These are phyloP conservation scores for Phialocephala subalpina DNA, from an alignment of 2,329 filamentous ascomycete genomes.

Conservation along the genomic window DNA sequence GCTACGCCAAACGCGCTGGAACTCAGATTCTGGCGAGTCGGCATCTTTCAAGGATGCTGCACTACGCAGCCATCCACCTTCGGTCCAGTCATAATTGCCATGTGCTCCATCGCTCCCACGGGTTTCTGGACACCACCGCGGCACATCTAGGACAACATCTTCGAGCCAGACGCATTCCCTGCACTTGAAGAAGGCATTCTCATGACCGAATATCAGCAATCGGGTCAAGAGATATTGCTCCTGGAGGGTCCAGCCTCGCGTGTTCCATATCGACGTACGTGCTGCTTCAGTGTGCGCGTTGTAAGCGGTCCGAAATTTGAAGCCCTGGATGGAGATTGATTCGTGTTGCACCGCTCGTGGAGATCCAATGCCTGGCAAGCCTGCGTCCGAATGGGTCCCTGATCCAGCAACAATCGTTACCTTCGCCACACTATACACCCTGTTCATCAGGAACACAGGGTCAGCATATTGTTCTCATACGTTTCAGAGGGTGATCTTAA, in stretches of 20 bases:
- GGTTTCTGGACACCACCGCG: background rate
- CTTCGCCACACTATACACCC: background rate
- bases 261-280: background rate
- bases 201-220: background rate
- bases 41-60: background rate
- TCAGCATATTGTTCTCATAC: no score
- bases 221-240: background rate
- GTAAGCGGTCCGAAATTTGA: background rate
- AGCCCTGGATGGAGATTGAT: background rate
- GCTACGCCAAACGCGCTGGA: background rate
- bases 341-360: background rate
- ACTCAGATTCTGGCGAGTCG: background rate
- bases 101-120: background rate
- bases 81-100: background rate
- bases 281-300: background rate
- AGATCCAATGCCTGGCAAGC: background rate
- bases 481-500: no score
- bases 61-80: background rate
- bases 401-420: background rate
- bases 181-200: background rate
- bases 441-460: no score
- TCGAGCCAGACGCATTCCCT: background rate
- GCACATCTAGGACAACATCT: background rate
- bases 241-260: background rate
- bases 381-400: background rate